Conservation (phyloP, 2,329 filamentous ascomycete species). For the Dendryphion nanum region DNA sequence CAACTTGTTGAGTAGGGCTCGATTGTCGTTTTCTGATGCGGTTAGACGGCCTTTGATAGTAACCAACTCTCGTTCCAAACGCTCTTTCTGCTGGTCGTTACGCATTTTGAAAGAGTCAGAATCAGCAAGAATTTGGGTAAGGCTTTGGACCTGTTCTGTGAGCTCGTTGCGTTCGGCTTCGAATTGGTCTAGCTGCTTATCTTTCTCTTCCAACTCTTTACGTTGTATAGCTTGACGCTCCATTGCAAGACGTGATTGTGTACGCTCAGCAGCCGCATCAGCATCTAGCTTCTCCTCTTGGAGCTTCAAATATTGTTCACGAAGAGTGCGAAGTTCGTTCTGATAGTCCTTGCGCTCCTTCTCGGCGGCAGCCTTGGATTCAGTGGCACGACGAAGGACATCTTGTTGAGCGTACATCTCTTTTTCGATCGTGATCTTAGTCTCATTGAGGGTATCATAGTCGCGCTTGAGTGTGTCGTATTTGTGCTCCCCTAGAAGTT, state of each 20-base stretch:
- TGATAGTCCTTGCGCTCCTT: conserved; percentile 88
- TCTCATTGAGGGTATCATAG: conserved; percentile 81
- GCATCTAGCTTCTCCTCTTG: conserved; percentile 84
- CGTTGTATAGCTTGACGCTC: conserved; percentile 77
- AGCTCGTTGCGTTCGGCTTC: conserved; percentile 77
- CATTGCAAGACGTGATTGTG: conserved; percentile 71
- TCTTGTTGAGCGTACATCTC: conserved; percentile 97
- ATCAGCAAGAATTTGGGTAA: conserved; percentile 83
- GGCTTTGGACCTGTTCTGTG: conserved; percentile 75
- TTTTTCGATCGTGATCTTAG: conserved; percentile 97
- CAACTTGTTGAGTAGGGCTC: conserved; percentile 90
- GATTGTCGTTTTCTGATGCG: conserved; percentile 95
- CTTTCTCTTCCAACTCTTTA: conserved; percentile 77
- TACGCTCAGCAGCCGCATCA: conserved; percentile 76
- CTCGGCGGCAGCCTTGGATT: conserved; percentile 76
- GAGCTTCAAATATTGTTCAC: conserved; percentile 78
- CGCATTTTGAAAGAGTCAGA: conserved; percentile 86
- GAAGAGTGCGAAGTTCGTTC: conserved; percentile 75
- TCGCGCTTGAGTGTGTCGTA: conserved; percentile 79
- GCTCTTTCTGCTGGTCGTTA: conserved; percentile 91
- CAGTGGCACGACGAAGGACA: conserved; percentile 78
- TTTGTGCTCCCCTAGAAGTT: conserved; percentile 87
- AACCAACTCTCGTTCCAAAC: conserved; percentile 84
- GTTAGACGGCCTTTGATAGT: conserved; percentile 86
- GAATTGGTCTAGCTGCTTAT: conserved; percentile 72